Evolutionary conservation across 441 rosid species (phyloP).

Genomic region (Cnidoscolus chayamansa): DNA sequence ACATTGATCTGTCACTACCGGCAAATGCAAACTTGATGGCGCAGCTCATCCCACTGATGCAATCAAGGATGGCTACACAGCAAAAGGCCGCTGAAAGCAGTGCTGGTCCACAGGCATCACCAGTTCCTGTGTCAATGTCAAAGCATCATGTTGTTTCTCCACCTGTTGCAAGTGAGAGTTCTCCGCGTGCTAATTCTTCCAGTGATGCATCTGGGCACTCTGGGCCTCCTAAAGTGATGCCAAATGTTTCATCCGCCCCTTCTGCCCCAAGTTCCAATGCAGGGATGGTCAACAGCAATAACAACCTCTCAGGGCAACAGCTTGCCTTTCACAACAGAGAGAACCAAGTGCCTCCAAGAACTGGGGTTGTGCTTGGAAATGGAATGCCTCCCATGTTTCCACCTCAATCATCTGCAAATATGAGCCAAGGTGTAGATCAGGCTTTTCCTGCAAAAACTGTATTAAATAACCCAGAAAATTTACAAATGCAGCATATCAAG

Average conservation of each 20-base stretch:
- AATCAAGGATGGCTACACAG: constrained; percentile 81
- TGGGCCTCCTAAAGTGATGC: constrained; percentile 70
- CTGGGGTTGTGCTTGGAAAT: constrained; percentile 51
- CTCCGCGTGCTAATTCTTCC: constrained; percentile 77
- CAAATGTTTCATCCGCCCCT: constrained; percentile 41
- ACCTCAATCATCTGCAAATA: constrained; percentile 54
- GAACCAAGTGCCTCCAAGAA: constrained; percentile 59
- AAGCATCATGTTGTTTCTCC: constrained; percentile 76
- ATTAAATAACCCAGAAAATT: constrained; percentile 46
- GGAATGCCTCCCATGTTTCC: constrained; percentile 74
- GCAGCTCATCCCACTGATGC: constrained; percentile 75
- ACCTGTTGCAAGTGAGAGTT: constrained; percentile 62
- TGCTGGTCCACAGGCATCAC: constrained; percentile 47
- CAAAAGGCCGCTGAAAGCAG: constrained; percentile 71
- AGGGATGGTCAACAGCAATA: constrained; percentile 42
- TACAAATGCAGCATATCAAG: constrained; percentile 65
- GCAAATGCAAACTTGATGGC: constrained; percentile 84
- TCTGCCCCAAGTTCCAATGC: constrained; percentile 57
- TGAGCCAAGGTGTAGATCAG: constrained; percentile 53
- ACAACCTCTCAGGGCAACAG: constrained; percentile 54
- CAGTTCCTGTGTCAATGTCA: constrained; percentile 50
- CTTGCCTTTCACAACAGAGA: constrained; percentile 66
- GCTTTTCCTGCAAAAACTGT: constrained; percentile 49
- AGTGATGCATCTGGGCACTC: constrained; percentile 85
- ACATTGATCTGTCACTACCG: constrained; percentile 90